These are phyloP conservation scores for Tetracladium setigerum DNA, from an alignment of 495 filamentous ascomycete genomes.

Conservation along the genomic window DNA sequence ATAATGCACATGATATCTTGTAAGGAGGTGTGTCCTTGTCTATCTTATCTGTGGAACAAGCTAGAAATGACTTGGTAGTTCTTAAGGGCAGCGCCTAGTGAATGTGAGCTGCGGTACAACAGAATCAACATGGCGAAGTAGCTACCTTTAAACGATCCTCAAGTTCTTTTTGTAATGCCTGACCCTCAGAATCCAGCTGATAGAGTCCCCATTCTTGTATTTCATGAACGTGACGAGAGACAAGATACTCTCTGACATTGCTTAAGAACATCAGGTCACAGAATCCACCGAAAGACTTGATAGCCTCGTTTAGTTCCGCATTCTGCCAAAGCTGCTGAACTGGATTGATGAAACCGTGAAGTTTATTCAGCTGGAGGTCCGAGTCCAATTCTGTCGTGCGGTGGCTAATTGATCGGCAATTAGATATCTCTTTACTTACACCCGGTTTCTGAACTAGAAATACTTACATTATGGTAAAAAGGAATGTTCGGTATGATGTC, in stretches of 20 bases:
- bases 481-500: constrained; percentile 60
- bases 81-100: constrained; percentile 65
- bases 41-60: constrained; percentile 82
- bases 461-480: constrained; percentile 82
- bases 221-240: constrained; percentile 60
- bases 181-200: constrained; percentile 70
- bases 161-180: constrained; percentile 67
- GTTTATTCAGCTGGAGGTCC: constrained; percentile 50
- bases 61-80: constrained; percentile 81
- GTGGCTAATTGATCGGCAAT: constrained; percentile 38
- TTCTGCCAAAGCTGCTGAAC: constrained; percentile 77
- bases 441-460: constrained; percentile 7
- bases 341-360: constrained; percentile 68
- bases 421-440: too few relatives aligned
- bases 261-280: constrained; percentile 71
- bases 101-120: constrained; percentile 10
- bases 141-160: constrained; percentile 61
- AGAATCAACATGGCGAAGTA: neutral
- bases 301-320: constrained; percentile 52
- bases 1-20: constrained; percentile 64
- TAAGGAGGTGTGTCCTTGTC: constrained; percentile 60
- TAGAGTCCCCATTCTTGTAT: constrained; percentile 77
- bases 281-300: constrained; percentile 73
- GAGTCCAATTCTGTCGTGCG: constrained; percentile 70
- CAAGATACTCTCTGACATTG: constrained; percentile 72